Percentiles rank a stretch among this genome's conserved stretches.
Conservation (phyloP, 2,329 filamentous ascomycete genomes). For the Metarhizium humberi region DNA sequence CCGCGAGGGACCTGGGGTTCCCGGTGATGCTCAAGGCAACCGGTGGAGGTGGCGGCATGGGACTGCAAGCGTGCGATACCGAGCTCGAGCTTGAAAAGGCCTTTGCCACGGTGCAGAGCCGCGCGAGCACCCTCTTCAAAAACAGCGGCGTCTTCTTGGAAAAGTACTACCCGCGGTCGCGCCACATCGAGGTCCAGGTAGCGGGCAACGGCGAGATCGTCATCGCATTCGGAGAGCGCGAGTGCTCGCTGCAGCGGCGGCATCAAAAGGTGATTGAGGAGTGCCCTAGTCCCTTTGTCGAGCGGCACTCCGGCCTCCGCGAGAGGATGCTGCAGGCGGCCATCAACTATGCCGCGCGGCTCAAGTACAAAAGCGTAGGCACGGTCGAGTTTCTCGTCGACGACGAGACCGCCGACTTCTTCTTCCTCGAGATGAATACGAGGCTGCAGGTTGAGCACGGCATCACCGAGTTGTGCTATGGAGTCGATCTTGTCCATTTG, state of each 20-base stretch:
- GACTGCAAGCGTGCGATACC: constrained; percentile 44
- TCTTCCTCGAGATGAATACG: constrained; percentile 44
- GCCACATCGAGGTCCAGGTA: constrained; percentile 60
- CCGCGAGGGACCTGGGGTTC: constrained; percentile 24
- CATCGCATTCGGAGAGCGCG: constrained; percentile 49
- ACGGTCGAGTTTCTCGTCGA: constrained; percentile 52
- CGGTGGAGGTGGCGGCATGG: constrained; percentile 56
- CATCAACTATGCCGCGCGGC: constrained; percentile 8
- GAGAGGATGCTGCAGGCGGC: constrained; percentile 13
- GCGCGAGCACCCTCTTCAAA: constrained; percentile 49
- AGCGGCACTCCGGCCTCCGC: constrained; percentile 21
- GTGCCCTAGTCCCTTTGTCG: constrained; percentile 53
- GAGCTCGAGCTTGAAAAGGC: constrained; percentile 41
- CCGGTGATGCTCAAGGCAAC: constrained; percentile 50
- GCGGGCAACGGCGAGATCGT: constrained; percentile 53
- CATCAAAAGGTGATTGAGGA: constrained; percentile 67
- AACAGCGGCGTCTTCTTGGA: constrained; percentile 55
- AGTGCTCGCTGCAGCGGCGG: constrained; percentile 58
- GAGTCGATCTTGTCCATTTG: constrained; percentile 56
- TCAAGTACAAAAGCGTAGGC: constrained; percentile 23
- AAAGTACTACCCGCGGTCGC: constrained; percentile 48
- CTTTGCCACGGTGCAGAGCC: constrained; percentile 44
- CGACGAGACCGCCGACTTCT: constrained; percentile 51
- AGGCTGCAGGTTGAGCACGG: constrained; percentile 70
- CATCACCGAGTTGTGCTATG: constrained; percentile 68